A percentile compares a stretch with the other conserved stretches of the same genome.
These are phyloP conservation scores for Suhomyces prunicola DNA, from an alignment of 805 yeast species.

Conservation along the genomic window DNA sequence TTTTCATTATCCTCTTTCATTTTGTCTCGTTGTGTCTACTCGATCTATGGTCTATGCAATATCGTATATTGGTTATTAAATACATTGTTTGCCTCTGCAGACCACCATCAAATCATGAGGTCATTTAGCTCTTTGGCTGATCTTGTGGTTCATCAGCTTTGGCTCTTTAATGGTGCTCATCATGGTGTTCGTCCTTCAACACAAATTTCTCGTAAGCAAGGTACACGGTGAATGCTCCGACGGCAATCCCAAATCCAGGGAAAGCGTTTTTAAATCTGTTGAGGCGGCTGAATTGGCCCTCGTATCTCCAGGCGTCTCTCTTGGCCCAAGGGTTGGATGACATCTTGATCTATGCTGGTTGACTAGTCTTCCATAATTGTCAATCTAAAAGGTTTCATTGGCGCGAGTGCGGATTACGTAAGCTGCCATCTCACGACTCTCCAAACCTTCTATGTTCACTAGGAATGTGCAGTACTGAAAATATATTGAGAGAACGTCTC, in stretches of 20 bases:
- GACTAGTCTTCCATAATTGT: constrained; percentile 2
- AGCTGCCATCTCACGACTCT: background rate
- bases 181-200: constrained; percentile 27
- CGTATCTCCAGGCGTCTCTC: constrained; percentile 90
- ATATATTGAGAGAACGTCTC: background rate
- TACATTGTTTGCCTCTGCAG: background rate
- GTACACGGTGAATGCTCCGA: constrained; percentile 68
- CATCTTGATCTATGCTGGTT: constrained; percentile 44
- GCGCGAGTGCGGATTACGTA: constrained; percentile 3
- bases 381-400: constrained; percentile 3
- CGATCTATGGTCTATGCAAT: background rate
- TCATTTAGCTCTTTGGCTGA: background rate
- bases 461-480: background rate
- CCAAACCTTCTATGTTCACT: too few relatives aligned
- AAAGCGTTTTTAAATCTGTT: constrained; percentile 68
- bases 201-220: constrained; percentile 58
- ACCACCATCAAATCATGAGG: background rate
- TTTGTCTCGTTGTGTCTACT: background rate
- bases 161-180: constrained; percentile 15
- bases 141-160: background rate
- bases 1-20: too few relatives aligned
- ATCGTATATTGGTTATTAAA: background rate
- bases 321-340: constrained; percentile 29
- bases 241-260: constrained; percentile 79
- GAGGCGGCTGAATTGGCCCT: constrained; percentile 71